Evolutionary conservation across 2,329 filamentous ascomycete species (phyloP).

Genomic region (Fusarium acutatum): DNA sequence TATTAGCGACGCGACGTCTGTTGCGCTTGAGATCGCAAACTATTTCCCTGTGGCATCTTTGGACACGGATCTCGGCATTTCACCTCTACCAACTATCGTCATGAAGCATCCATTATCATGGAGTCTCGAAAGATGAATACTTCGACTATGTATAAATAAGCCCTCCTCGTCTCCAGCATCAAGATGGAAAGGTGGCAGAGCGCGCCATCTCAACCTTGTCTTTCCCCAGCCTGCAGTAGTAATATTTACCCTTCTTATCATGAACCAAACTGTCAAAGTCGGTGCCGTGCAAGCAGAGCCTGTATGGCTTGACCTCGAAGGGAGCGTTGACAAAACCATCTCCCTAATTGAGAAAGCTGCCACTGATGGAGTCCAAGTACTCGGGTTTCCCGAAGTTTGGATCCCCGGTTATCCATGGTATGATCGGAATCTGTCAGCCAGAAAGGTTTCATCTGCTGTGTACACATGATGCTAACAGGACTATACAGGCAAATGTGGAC

Average conservation of each 20-base stretch:
- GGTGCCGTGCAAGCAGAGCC: neutral
- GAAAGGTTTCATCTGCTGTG: accelerated
- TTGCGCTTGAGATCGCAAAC: neutral
- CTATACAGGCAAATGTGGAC: neutral
- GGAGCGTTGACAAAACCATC: neutral
- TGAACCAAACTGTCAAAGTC: neutral
- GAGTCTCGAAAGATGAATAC: neutral
- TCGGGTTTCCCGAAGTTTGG: constrained; percentile 2
- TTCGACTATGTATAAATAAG: neutral
- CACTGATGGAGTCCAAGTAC: neutral
- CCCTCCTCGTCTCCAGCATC: neutral
- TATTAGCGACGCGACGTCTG: too few relatives aligned
- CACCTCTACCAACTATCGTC: accelerated
- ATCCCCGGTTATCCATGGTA: constrained; percentile 1
- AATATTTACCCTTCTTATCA: neutral
- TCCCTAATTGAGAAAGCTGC: neutral
- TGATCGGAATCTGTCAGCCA: neutral
- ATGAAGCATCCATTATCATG: neutral
- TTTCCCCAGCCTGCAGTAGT: accelerated
- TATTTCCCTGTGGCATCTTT: neutral
- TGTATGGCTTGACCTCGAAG: neutral
- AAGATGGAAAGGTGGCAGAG: neutral
- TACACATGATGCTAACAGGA: neutral
- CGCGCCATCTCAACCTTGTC: neutral
- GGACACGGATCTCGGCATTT: neutral